Percentiles rank a stretch among this genome's conserved stretches.
Conservation (phyloP, 495 filamentous ascomycete species). For the Penicillium malachiteum region DNA sequence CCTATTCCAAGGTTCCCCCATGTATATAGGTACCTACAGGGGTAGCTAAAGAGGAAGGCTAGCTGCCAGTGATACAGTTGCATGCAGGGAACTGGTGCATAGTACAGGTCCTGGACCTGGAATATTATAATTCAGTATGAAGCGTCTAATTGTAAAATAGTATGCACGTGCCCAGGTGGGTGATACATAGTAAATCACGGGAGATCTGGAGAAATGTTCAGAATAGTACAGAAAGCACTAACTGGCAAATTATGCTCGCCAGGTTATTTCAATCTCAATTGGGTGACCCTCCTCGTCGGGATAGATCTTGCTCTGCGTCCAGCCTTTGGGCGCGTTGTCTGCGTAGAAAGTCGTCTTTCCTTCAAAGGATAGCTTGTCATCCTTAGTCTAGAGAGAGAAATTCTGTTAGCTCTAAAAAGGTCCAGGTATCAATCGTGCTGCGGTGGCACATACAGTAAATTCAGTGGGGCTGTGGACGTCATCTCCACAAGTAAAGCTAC, state of each 20-base stretch:
- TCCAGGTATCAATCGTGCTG: not conserved
- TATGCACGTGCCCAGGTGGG: no score
- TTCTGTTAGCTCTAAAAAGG: not conserved
- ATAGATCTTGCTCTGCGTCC: constrained; percentile 39
- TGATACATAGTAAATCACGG: no score
- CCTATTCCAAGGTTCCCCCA: no score
- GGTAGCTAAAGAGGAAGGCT: no score
- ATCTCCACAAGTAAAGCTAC: constrained; percentile 50
- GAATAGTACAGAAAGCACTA: no score
- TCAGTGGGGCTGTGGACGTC: constrained; percentile 40
- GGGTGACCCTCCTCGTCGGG: constrained; percentile 34
- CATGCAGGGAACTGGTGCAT: no score
- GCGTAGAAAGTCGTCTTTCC: constrained; percentile 58
- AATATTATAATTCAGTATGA: no score
- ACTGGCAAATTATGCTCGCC: constrained; percentile 17
- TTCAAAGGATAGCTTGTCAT: constrained; percentile 38
- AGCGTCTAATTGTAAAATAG: no score
- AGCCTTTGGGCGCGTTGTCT: constrained; percentile 54
- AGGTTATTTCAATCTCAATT: constrained; percentile 40
- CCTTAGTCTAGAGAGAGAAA: constrained; percentile 25
- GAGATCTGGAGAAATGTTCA: no score
- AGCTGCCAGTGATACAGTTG: no score
- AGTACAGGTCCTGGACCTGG: no score
- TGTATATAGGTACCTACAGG: no score
- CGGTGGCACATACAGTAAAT: constrained; percentile 41